Conservation (phyloP, 2,329 filamentous ascomycete genomes). For the Fonsecaea multimorphosa region DNA sequence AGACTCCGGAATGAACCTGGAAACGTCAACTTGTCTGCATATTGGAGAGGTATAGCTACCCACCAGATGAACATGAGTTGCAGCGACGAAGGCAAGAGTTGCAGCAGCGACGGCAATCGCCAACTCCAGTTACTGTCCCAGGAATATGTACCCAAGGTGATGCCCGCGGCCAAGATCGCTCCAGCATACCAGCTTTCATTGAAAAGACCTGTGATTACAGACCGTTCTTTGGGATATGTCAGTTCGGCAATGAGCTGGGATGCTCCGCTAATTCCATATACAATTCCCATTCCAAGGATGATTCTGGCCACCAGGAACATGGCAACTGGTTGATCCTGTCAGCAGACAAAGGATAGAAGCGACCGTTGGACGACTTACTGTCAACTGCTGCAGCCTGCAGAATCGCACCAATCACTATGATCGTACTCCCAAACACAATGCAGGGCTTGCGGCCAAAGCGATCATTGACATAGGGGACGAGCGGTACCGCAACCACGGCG, state of each 20-base stretch:
- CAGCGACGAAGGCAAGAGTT: conserved; percentile 65
- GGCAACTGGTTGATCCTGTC: conserved; percentile 17
- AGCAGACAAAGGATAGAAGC: neutral
- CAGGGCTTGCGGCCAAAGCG: conserved; percentile 54
- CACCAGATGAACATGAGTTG: conserved; percentile 61
- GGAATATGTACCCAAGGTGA: conserved; percentile 55
- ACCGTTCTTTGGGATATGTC: conserved; percentile 57
- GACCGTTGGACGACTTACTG: conserved; percentile 14
- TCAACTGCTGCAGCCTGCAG: conserved; percentile 43
- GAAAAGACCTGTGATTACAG: conserved; percentile 57
- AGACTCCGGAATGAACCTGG: conserved; percentile 67
- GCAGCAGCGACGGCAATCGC: conserved; percentile 70
- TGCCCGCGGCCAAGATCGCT: conserved; percentile 55
- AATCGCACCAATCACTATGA: conserved; percentile 55
- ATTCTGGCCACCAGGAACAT: conserved; percentile 31
- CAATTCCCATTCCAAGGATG: conserved; percentile 32
- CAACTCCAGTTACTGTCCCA: conserved; percentile 59
- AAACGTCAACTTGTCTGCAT: neutral
- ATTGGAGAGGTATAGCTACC: neutral
- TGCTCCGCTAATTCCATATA: conserved; percentile 25
- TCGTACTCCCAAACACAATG: conserved; percentile 55
- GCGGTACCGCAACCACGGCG: conserved; percentile 54
- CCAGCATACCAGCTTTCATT: conserved; percentile 62
- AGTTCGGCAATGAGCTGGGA: conserved; percentile 53
- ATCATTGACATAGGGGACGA: conserved; percentile 57